Percentiles rank a stretch among this genome's conserved stretches.
Evolutionary conservation across 2,329 filamentous ascomycete genomes (phyloP).

Genomic region (Lachnellula subtilissima): DNA sequence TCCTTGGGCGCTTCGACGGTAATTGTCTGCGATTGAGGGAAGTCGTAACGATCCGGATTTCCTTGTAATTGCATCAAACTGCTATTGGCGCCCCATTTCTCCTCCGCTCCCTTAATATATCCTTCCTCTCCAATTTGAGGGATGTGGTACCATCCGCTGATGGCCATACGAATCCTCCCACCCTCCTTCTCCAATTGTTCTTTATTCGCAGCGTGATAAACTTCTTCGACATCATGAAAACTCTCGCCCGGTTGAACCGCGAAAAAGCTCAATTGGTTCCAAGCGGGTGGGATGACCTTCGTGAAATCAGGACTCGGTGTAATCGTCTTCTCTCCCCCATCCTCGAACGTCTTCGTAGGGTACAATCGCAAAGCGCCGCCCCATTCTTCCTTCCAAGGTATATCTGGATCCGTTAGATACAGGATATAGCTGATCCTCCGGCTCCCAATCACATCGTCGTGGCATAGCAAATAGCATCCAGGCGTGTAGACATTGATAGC

Average conservation of each 20-base stretch:
- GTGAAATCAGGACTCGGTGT: constrained; percentile 74
- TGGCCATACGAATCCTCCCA: constrained; percentile 87
- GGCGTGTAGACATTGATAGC: constrained; percentile 98
- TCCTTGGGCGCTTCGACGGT: constrained; percentile 32
- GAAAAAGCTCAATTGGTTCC: constrained; percentile 98
- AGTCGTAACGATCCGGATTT: constrained; percentile 84
- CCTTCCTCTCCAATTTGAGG: constrained; percentile 92
- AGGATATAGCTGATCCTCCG: constrained; percentile 94
- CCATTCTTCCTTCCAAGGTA: constrained; percentile 85
- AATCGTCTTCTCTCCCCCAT: constrained; percentile 69
- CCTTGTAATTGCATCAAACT: constrained; percentile 90
- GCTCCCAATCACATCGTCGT: constrained; percentile 98
- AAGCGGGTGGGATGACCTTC: constrained; percentile 85
- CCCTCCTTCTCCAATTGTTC: constrained; percentile 63
- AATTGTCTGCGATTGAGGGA: constrained; percentile 61
- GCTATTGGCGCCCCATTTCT: constrained; percentile 82
- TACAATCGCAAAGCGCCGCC: constrained; percentile 88
- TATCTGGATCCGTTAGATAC: constrained; percentile 89
- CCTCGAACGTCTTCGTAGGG: constrained; percentile 61
- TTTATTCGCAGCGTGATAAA: constrained; percentile 66
- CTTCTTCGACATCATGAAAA: constrained; percentile 98
- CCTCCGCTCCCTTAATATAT: constrained; percentile 81
- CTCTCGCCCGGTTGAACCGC: constrained; percentile 97
- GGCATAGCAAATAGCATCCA: constrained; percentile 90
- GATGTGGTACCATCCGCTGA: constrained; percentile 98